Conservation (phyloP, 2,329 filamentous ascomycete genomes). For the Neopestalotiopsis sp. region DNA sequence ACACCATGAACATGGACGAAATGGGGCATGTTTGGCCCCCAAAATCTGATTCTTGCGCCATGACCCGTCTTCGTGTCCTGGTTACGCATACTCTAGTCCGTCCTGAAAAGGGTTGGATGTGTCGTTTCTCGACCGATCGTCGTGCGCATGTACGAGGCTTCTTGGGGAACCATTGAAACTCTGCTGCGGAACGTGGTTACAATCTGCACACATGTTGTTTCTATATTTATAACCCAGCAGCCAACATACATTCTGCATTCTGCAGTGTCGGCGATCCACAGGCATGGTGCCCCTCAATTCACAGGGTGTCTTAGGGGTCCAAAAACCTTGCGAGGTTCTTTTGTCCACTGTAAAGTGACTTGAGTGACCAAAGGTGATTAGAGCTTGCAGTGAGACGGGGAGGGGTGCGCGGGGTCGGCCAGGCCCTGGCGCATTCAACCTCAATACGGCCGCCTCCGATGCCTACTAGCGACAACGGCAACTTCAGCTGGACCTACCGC, state of each 20-base stretch:
- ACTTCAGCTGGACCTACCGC: slow-evolving; percentile 7
- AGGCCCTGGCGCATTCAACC: slow-evolving; percentile 1
- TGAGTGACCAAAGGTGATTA: background rate
- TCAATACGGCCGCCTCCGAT: slow-evolving; percentile 14
- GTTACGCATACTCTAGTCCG: background rate
- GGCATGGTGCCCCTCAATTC: slow-evolving; percentile 1
- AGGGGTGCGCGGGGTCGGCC: background rate
- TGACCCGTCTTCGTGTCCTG: background rate
- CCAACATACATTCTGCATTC: background rate
- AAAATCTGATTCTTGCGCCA: background rate
- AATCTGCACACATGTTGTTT: background rate
- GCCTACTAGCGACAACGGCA: background rate
- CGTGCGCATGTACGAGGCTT: background rate
- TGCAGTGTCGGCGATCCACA: slow-evolving; percentile 5
- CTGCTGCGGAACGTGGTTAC: background rate
- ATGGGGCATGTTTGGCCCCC: background rate
- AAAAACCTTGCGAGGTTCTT: background rate
- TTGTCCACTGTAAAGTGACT: background rate
- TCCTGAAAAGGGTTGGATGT: background rate
- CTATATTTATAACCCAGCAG: background rate
- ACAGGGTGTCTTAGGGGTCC: slow-evolving; percentile 1
- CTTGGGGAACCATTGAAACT: background rate
- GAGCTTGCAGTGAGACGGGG: background rate
- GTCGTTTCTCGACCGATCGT: background rate
- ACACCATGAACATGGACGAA: background rate